Evolutionary conservation across 1,284 basidiomycete genomes (phyloP), one percentile per base, ranked within the genome.

Genomic region (Prillingera fragicola): DNA sequence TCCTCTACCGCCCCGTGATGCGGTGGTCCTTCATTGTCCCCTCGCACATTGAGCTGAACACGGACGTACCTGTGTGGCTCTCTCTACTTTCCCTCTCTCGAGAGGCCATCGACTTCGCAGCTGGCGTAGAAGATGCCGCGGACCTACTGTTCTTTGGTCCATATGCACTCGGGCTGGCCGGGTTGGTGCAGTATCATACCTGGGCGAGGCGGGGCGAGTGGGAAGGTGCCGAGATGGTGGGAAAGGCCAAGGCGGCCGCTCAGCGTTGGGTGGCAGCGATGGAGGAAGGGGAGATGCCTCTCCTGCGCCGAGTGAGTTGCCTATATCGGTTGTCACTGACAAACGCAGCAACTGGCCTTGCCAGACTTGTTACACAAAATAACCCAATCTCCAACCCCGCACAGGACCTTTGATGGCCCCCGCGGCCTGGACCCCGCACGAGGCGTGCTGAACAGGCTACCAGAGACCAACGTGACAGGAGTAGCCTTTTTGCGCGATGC

Each of bases 11-110:
- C 3, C 56, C 57, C 5, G 54, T 62, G 28, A 59, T 62, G 57
- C 52, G 55, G n/a, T 59, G 50, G 51, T 57, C 55, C 12, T 62
- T 62, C 44, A 55, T 57, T 33, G 48, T 45, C 29, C 59, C 59
- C 5, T 15, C 35, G 2, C 44, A 43, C 19, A 28, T 62, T 25
- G 45, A 48, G 14, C 33, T 57, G 15, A 43, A 52, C 17, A 26
- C 54, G 14, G 45, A 59, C 34, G 33, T 62, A 4, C 39, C 45
- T 1, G 55, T 45, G 10, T 62, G 59, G 59, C 25, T 46, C 17
- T 38, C 53, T 14, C 34, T 59, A n/a, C 39, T 51, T 28, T 33
- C 50, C 5, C 36, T 52, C 1, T 33, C 53, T 15, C 47, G 50
- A 14, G 25, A 23, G 9, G 50, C 54, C 1, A 39, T 62, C 33